These are phyloP conservation scores for Mycosphaerelloides madeirae DNA, from an alignment of 2,329 filamentous ascomycete genomes.

Conservation along the genomic window DNA sequence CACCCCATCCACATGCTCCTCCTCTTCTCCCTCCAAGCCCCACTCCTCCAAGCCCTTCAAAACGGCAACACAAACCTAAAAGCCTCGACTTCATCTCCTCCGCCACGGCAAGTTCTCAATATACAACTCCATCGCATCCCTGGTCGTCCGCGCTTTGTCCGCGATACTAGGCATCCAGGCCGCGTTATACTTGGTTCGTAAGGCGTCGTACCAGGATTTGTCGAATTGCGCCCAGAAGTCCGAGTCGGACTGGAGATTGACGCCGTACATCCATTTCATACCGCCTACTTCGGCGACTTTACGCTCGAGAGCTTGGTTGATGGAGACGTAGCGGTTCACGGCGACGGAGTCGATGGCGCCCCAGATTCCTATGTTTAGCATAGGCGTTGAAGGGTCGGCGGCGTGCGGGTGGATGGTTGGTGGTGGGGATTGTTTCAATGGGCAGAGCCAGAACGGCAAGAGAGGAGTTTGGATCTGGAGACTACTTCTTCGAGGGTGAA, in stretches of 20 bases:
- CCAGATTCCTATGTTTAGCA: conserved; percentile 67
- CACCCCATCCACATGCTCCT: background rate
- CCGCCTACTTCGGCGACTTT: conserved; percentile 66
- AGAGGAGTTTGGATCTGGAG: conserved; percentile 28
- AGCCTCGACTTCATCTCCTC: background rate
- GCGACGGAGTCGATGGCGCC: conserved; percentile 60
- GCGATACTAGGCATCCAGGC: conserved; percentile 62
- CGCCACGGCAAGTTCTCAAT: background rate
- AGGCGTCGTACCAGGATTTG: conserved; percentile 54
- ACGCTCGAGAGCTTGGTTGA: conserved; percentile 67
- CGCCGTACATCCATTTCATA: conserved; percentile 83
- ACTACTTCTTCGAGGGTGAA: conserved; percentile 40
- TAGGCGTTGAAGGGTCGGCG: conserved; percentile 9
- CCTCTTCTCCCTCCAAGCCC: background rate
- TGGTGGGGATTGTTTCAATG: conserved; percentile 29
- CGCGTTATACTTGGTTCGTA: conserved; percentile 61
- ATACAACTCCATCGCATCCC: background rate
- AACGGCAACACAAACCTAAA: conserved; percentile 4
- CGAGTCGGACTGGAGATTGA: conserved; percentile 69
- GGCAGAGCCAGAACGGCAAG: conserved; percentile 56
- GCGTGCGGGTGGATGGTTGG: background rate
- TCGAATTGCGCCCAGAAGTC: conserved; percentile 66
- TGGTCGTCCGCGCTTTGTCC: conserved; percentile 35
- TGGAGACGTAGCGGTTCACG: conserved; percentile 54
- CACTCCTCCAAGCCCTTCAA: background rate